Evolutionary conservation across 1,284 basidiomycete species (phyloP).

Genomic region (Lentinula novae-zelandiae): DNA sequence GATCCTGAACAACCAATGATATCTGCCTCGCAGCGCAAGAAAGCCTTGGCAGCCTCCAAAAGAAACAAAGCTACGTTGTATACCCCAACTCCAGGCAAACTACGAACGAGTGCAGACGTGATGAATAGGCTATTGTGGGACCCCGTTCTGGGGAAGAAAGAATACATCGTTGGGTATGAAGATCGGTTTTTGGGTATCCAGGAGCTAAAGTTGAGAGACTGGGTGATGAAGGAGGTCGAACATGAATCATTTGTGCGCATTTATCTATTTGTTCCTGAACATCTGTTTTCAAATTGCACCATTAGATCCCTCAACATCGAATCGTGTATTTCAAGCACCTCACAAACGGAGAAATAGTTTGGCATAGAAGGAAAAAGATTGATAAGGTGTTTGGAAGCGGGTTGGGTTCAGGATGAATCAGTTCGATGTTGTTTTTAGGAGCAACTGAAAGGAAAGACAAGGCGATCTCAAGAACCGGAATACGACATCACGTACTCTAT

Average conservation of each 20-base stretch:
- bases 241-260: constrained; percentile 21
- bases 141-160: constrained; percentile 15
- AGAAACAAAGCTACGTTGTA: neutral
- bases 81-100: constrained; percentile 13
- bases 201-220: constrained; percentile 18
- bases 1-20: neutral
- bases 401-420: neutral
- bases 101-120: constrained; percentile 19
- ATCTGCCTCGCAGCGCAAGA: neutral
- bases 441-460: too few species aligned
- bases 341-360: constrained; percentile 16
- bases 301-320: constrained; percentile 22
- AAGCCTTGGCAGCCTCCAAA: neutral
- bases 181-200: constrained; percentile 22
- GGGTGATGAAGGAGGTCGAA: constrained; percentile 21
- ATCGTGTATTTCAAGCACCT: constrained; percentile 19
- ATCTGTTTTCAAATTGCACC: neutral
- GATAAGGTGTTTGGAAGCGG: constrained; percentile 9
- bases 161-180: constrained; percentile 22
- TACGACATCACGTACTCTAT: too few species aligned
- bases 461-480: too few species aligned
- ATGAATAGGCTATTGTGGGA: constrained; percentile 21
- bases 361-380: constrained; percentile 18
- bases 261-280: neutral
- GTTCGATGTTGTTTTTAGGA: too few species aligned